Base-by-base conservation (phyloP, 768 basidiomycete genomes). In the Leccinellum rugosiceps region DNA sequence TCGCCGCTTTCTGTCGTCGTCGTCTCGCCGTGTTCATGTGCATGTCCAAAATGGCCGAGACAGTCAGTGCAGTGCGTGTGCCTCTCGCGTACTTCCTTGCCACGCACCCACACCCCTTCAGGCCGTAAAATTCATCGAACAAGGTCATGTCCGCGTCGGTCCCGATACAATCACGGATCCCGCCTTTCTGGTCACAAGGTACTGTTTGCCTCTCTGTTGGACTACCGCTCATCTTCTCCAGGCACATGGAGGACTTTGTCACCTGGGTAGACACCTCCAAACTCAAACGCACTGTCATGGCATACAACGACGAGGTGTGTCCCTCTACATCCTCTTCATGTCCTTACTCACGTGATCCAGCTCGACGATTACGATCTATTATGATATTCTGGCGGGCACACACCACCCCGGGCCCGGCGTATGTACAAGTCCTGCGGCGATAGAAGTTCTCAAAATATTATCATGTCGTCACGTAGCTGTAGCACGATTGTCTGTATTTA, bases 221-320 rank as follows among this genome's bases (percentile, higher is more conserved):
- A 4, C 31, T 21, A 25, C 25, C 52, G 59, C 58, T 58, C 49
- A 61, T 23, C 35, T 41, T 48, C 32, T 26, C 23, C 57, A 92
- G 96, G 65, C 90, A 94, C 63, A 95, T 97, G 94, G 94, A 98
- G 69, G 97, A 99, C 80, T 99, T 95, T 74, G 93, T 98, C 46
- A 99, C 97, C 34, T 99, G 97, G 97, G 95, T 98, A 21, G 95
- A 98, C 69, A 93, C 93, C 25, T 95, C 92, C 63, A 96, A 96
- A 72, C 83, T 98, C 69, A 98, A 96, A 84, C 82, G 96, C 54
- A 94, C 92, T 0, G 86, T 98, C 74, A 88, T 94, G 90, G 75
- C 79, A 58, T 99, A 99, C 80, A 99, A 99, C 71, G 95, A 97
- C 76, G 88, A 97, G 84, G 92, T 92, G 53, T 32, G 78, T 68